Conservation (phyloP, 2,329 filamentous ascomycete genomes). For the Trichoderma koningiopsis region DNA sequence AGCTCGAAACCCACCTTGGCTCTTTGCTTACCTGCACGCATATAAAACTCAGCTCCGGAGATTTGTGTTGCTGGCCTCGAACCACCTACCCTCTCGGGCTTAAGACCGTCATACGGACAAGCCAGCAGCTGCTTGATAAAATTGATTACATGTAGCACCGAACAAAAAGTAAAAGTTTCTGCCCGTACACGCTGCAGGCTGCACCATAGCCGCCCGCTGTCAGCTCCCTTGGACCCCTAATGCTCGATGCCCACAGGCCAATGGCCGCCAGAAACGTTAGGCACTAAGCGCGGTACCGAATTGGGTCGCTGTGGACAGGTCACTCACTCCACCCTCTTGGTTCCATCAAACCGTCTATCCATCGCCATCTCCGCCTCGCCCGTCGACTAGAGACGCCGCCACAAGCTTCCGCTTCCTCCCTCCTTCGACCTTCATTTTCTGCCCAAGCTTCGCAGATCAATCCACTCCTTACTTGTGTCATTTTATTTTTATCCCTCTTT, state of each 20-base stretch:
- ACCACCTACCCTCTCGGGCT: conserved; percentile 17
- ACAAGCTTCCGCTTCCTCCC: conserved; percentile 8
- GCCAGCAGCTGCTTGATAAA: background rate
- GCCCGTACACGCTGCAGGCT: too few species aligned
- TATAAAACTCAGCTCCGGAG: background rate
- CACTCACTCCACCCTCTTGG: conserved; percentile 13
- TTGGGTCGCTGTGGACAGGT: conserved; percentile 23
- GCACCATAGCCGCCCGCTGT: background rate
- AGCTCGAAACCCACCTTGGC: background rate
- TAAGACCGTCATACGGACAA: background rate
- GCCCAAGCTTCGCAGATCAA: conserved; percentile 2
- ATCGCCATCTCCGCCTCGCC: conserved; percentile 20
- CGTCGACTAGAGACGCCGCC: conserved; percentile 14
- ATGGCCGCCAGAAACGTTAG: conserved; percentile 27
- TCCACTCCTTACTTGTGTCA: background rate
- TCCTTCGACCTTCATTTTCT: conserved; percentile 1
- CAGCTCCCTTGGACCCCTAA: conserved; percentile 14
- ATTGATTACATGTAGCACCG: background rate
- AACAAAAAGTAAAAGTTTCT: too few species aligned
- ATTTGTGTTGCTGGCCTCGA: background rate
- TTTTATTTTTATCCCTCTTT: background rate
- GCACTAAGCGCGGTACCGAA: conserved; percentile 24
- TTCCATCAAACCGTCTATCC: conserved; percentile 3
- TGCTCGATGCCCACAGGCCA: background rate
- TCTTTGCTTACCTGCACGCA: background rate